A percentile compares a stretch with the other conserved stretches of the same genome.
Conservation (phyloP, 768 basidiomycete species). For the Hericium erinaceus region DNA sequence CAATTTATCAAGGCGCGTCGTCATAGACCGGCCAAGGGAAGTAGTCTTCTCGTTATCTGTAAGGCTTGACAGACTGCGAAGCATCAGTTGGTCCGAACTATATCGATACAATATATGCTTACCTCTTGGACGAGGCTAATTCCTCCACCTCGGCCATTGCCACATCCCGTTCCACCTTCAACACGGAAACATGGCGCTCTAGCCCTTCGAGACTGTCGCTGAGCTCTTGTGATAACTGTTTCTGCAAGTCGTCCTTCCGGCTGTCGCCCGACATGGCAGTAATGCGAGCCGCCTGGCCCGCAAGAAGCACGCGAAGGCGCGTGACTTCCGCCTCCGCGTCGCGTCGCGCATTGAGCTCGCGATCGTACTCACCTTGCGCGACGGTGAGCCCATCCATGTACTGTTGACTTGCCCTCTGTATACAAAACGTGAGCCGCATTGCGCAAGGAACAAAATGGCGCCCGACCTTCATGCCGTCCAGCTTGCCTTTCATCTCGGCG, state of each 20-base stretch:
- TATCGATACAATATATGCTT: slow-evolving; percentile 15
- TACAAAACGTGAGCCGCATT: slow-evolving; percentile 1
- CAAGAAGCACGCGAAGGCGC: slow-evolving; percentile 71
- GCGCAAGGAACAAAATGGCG: not conserved
- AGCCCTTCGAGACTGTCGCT: slow-evolving; percentile 65
- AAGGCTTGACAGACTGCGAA: slow-evolving; percentile 14
- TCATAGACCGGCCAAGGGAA: slow-evolving; percentile 54
- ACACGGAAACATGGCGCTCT: slow-evolving; percentile 77
- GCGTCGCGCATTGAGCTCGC: slow-evolving; percentile 76
- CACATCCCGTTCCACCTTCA: slow-evolving; percentile 87
- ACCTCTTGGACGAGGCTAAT: slow-evolving; percentile 69
- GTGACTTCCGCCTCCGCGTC: slow-evolving; percentile 92
- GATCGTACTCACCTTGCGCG: slow-evolving; percentile 91
- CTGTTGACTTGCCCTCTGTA: slow-evolving; percentile 81
- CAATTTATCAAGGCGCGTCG: slow-evolving; percentile 77
- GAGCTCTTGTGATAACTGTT: slow-evolving; percentile 72
- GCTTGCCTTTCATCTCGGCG: slow-evolving; percentile 56
- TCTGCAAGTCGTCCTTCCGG: slow-evolving; percentile 67
- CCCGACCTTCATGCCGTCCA: slow-evolving; percentile 83
- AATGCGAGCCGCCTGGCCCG: slow-evolving; percentile 82
- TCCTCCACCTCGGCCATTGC: slow-evolving; percentile 91
- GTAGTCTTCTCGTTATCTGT: slow-evolving; percentile 15
- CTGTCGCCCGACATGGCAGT: slow-evolving; percentile 79
- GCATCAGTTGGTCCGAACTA: not conserved
- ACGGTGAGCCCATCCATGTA: slow-evolving; percentile 89